A percentile compares a stretch with the other conserved stretches of the same genome.
phyloP scores from a whole-genome alignment of 108 stramenopile genomes.

The Cyclotella atomus region DNA sequence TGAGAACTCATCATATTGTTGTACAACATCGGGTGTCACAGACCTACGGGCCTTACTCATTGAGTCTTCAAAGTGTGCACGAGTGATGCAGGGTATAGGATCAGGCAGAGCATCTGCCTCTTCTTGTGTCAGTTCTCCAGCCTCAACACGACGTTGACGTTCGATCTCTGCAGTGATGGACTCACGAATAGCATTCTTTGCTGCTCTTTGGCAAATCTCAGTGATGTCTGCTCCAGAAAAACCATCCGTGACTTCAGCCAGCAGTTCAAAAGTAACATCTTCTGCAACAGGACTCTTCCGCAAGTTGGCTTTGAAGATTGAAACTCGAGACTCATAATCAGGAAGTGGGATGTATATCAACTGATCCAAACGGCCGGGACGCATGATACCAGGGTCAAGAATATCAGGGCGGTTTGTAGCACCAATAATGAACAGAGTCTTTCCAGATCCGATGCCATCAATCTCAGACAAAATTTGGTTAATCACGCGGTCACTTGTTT shows the following conservation, averaged over 20 bases:
- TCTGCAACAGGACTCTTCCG: conserved; percentile 91
- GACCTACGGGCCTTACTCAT: conserved; percentile 90
- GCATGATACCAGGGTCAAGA: conserved; percentile 92
- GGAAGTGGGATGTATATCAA: conserved; percentile 94
- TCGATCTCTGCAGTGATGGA: conserved; percentile 90
- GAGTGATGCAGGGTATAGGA: conserved; percentile 80
- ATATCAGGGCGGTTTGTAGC: conserved; percentile 96
- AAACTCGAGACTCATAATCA: conserved; percentile 84
- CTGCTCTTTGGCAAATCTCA: conserved; percentile 93
- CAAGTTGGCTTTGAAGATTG: conserved; percentile 96
- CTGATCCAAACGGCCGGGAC: conserved; percentile 96
- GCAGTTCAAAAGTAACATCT: conserved; percentile 82
- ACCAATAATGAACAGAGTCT: conserved; percentile 93
- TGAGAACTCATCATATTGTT: conserved; percentile 86
- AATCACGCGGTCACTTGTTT: conserved; percentile 97
- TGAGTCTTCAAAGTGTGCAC: conserved; percentile 84
- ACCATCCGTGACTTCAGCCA: conserved; percentile 88
- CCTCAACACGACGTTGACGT: conserved; percentile 77
- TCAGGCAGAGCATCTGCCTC: conserved; percentile 86
- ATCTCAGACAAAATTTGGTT: conserved; percentile 99
- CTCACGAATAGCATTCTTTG: conserved; percentile 95
- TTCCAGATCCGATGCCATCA: conserved; percentile 96
- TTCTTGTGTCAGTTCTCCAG: conserved; percentile 86
- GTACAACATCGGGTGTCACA: conserved; percentile 84
- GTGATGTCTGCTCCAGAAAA: conserved; percentile 97